Evolutionary conservation across 1,284 basidiomycete genomes (phyloP), one percentile per base, ranked within the genome.

Genomic region (Moesziomyces parantarcticus): DNA sequence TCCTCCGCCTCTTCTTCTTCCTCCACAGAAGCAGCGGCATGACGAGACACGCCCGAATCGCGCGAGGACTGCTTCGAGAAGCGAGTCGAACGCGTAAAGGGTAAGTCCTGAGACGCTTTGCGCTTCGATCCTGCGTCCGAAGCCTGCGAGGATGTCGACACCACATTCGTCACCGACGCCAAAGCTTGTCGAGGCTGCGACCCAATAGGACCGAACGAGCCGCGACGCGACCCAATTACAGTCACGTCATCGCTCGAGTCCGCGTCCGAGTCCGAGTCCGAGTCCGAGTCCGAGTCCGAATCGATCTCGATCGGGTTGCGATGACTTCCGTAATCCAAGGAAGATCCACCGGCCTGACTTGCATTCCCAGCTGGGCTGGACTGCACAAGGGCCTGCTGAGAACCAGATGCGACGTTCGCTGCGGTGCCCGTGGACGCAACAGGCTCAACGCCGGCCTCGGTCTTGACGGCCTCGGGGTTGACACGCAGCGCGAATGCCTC

Each of bases 1-100:
- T 62, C 65, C 43, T 61, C 52, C 7, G 3, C 50, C 21, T 53
- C 58, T 6, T 50, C 56, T 3, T 50, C 64, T 0, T 45, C 49
- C 8, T 47, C 58, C 1, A 40, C 43, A 11, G n/a, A 23, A 2
- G 43, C 44, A 6, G 54, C n/a, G n/a, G n/a, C 22, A 1, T 20
- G 20, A 20, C 42, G 48, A 44, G 40, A 18, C 0, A 14, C 7
- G 36, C 14, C 14, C 14, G 36, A 39, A 16, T 39, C 36, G 29
- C 4, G 29, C 29, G 29, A 32, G 29, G 29, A 32, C 2, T 1
- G 4, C 29, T 32, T 32, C 11, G 29, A 32, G 11, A 13, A 32
- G 29, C 29, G 29, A 32, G 29, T 9, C 11, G 29, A 32, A 13
- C 29, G 29, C 11, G 29, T 32, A 3, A 32, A 32, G 29, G 29